These are phyloP conservation scores for Alternaria metachromatica DNA, from an alignment of 2,329 filamentous ascomycete genomes.

Conservation along the genomic window DNA sequence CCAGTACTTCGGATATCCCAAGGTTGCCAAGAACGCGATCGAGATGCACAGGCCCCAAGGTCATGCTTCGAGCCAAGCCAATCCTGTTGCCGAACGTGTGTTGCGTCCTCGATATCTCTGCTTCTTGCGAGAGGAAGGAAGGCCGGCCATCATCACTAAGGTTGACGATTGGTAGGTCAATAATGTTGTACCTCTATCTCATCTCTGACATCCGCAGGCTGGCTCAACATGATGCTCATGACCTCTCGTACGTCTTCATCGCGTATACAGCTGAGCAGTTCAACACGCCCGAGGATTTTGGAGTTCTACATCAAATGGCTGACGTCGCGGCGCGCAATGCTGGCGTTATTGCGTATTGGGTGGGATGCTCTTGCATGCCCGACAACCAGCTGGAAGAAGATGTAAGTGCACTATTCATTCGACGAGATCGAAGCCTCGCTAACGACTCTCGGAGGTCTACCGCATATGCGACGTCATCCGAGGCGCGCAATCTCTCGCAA, in stretches of 20 bases:
- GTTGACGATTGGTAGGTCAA: constrained; percentile 34
- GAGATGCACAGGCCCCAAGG: constrained; percentile 24
- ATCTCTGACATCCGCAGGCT: constrained; percentile 14
- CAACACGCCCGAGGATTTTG: constrained; percentile 32
- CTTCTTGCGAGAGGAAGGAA: constrained; percentile 30
- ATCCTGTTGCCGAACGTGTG: constrained; percentile 36
- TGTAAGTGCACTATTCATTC: constrained; percentile 10
- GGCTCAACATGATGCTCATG: constrained; percentile 24
- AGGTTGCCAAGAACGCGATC: constrained; percentile 38
- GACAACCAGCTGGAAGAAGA: constrained; percentile 44
- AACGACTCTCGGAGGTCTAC: constrained; percentile 41
- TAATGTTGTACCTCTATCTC: not conserved
- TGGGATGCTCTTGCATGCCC: constrained; percentile 53
- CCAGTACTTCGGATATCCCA: constrained; percentile 38
- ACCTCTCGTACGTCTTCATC: constrained; percentile 50
- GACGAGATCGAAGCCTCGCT: not conserved
- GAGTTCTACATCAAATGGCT: constrained; percentile 45
- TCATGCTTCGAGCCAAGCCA: constrained; percentile 15
- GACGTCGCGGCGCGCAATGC: constrained; percentile 49
- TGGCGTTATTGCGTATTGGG: constrained; percentile 52
- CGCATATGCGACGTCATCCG: constrained; percentile 57
- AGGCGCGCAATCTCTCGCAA: constrained; percentile 51
- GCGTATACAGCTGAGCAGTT: constrained; percentile 54
- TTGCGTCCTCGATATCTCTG: constrained; percentile 39
- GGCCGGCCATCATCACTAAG: constrained; percentile 27